Conservation (phyloP, 495 filamentous ascomycete species). For the Clavariopsis aquatica region DNA sequence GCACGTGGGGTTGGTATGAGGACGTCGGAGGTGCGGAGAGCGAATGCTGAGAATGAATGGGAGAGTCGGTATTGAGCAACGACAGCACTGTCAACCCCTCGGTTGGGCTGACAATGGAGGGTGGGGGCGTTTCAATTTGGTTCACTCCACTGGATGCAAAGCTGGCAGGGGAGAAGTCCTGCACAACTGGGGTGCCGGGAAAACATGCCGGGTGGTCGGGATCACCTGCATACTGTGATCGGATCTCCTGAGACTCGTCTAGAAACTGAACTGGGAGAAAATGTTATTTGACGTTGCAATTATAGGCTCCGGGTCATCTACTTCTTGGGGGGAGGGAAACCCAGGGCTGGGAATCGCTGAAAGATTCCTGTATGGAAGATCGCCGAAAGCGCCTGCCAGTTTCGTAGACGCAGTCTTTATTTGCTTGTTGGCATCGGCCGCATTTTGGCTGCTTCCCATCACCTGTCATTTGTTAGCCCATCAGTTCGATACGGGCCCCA, state of each 20-base stretch:
- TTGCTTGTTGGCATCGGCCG: conserved; percentile 24
- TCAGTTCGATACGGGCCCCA: neutral
- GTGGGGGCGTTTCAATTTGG: neutral
- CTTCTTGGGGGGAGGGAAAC: conserved; percentile 27
- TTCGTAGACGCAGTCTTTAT: conserved; percentile 30
- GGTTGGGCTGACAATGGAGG: conserved; percentile 14
- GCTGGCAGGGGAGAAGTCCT: conserved; percentile 7
- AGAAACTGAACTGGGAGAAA: conserved; percentile 27
- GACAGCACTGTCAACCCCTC: conserved; percentile 30
- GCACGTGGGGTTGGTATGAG: neutral
- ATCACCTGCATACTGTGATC: conserved; percentile 25
- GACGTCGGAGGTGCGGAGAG: neutral
- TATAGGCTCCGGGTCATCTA: neutral
- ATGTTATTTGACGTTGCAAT: neutral
- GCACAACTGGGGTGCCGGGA: neutral
- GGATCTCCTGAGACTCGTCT: conserved; percentile 28
- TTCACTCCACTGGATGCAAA: neutral
- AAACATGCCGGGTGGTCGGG: neutral
- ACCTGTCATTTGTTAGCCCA: conserved; percentile 14
- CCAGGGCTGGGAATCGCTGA: conserved; percentile 24
- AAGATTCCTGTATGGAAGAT: conserved; percentile 30
- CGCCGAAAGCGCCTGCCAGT: conserved; percentile 33
- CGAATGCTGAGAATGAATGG: conserved; percentile 2
- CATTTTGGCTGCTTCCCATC: conserved; percentile 29
- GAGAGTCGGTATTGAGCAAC: conserved; percentile 28